These are phyloP conservation scores for Colletotrichum ledebouriae DNA, from an alignment of 2,329 filamentous ascomycete species.

Conservation along the genomic window DNA sequence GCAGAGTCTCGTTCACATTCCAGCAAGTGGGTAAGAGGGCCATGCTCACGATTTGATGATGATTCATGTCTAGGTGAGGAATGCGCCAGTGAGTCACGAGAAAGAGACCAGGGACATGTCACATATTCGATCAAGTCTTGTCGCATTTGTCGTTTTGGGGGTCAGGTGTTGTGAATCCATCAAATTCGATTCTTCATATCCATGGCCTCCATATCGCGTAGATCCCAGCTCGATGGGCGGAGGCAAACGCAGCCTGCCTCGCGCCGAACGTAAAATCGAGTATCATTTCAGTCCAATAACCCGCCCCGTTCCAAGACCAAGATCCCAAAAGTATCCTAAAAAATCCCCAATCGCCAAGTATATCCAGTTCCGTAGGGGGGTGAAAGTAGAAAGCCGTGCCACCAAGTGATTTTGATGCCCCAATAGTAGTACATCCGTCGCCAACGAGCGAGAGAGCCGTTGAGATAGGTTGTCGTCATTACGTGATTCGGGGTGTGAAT, in stretches of 20 bases:
- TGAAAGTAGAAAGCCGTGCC: slow-evolving; percentile 8
- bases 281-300: slow-evolving; percentile 10
- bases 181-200: slow-evolving; percentile 37
- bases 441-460: slow-evolving; percentile 21
- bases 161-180: slow-evolving; percentile 13
- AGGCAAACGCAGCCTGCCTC: slow-evolving; percentile 17
- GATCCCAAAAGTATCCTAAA: too few species aligned
- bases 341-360: not conserved
- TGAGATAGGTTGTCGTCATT: slow-evolving; percentile 36
- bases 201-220: slow-evolving; percentile 10
- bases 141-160: not conserved
- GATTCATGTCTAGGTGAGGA: not conserved
- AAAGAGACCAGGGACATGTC: too few species aligned
- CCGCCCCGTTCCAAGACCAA: not conserved
- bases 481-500: slow-evolving; percentile 24
- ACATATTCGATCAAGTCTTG: slow-evolving; percentile 10
- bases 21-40: slow-evolving; percentile 5
- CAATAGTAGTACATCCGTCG: slow-evolving; percentile 35
- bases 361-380: not conserved
- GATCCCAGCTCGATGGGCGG: slow-evolving; percentile 2
- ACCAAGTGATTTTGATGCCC: not conserved
- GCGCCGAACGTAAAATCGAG: not conserved
- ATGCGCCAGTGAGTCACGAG: slow-evolving; percentile 17
- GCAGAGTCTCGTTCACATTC: slow-evolving; percentile 33
- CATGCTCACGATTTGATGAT: slow-evolving; percentile 10